Base-by-base conservation (phyloP, 768 basidiomycete species). In the Cystobasidiopsis lactophilus region DNA sequence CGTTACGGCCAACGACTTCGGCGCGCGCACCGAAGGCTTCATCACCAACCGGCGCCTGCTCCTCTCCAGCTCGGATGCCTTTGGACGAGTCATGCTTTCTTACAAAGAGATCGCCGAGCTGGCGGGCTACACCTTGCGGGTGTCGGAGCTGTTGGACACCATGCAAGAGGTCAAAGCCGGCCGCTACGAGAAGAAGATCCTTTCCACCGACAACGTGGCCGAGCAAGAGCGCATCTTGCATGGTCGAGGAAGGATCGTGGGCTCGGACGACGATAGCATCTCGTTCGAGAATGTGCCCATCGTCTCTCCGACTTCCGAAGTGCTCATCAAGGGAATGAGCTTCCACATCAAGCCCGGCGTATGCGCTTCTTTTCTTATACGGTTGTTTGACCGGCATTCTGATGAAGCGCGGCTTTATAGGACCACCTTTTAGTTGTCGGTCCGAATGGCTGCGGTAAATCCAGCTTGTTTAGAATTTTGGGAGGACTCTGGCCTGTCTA, bases 401-500 rank as follows among this genome's bases (percentile, higher is more conserved):
- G 16, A 19, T 31, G 9, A 13, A 29, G 31, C 62, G n/a, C n/a
- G n/a, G n/a, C n/a, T n/a, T n/a, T n/a, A n/a, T n/a, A 86, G 83
- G 77, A 88, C 76, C 83, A 89, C 61, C 70, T 93, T 9, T 75
- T 91, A 18, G 85, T 93, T 46, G 82, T 95, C 44, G 91, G 89
- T 0, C 89, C 88, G 0, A 96, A 96, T 59, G 91, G 88, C 2
- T 67, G 66, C 51, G 69, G 69, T 16, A 69, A 69, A 53, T 47
- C 46, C 19, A 91, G 88, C 5, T 70, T 96, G 30, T 95, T 96
- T 73, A 77, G 91, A n/a, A 89, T 95, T 44, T 69, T 95, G 1
- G 89, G 88, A 23, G 89, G 86, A 21, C 74, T 95, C n/a, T 93
- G 88, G 88, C 86, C 88, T 0, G 80, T 86, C 24, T 76, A 76